Evolutionary conservation across 805 yeast species (phyloP), one percentile per base, ranked within the genome.

Genomic region (Saturnispora hagleri): DNA sequence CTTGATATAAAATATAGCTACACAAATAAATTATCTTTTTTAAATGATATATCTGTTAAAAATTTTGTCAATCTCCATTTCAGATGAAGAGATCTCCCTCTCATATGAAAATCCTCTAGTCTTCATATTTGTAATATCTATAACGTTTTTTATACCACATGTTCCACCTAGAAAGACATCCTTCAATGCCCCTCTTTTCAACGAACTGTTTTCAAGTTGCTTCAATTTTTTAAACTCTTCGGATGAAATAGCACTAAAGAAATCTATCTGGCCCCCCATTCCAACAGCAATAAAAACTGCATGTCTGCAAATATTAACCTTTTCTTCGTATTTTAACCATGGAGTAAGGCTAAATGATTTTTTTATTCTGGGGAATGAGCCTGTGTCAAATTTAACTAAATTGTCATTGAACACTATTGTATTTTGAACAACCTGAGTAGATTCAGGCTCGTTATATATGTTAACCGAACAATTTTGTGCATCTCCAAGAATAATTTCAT

Each of bases 181-280:
- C 18, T 18, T 13, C 15, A 38, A n/a, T 6, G 22, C 6, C 12
- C 48, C 48, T 7, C 40, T 35, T 20, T 26, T 38, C 12, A 18
- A 18, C 22, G 42, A 10, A 10, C 17, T 6, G 22, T 22, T 26
- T 24, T 27, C n/a, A 13, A 41, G 10, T 24, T 22, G 18, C 40
- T 47, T 36, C 17, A 45, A n/a, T 24, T 22, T 28, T 7, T 28
- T 34, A 33, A 57, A 49, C 46, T 57, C 56, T 7, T 45, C 24
- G 33, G 50, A 53, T 17, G 48, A 46, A 31, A 55, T 44, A 26
- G 55, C 47, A 5, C 46, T 55, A 34, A 59, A 48, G 40, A 51
- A 40, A 50, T 54, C 59, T 7, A 72, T 52, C 42, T 70, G 73
- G 3, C 77, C 77, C 41, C 67, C 63, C 17, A 73, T 40, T 1